Percentiles rank a stretch among this genome's conserved stretches.
phyloP scores from a whole-genome alignment of 2,329 filamentous ascomycete species.

The Fusarium sp. region DNA sequence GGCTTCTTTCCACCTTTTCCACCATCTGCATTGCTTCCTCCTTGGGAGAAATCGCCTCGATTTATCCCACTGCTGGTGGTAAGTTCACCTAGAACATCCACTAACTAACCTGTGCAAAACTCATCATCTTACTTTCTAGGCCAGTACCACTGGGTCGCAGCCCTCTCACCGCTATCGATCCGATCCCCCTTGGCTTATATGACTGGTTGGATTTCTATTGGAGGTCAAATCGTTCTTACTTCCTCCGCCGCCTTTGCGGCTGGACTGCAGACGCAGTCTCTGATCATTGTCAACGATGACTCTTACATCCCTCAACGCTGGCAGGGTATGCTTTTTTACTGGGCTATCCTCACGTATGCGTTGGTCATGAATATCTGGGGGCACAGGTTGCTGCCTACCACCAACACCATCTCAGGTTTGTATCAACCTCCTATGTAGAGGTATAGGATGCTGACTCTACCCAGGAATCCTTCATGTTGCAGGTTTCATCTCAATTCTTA shows the following conservation, averaged over 20 bases:
- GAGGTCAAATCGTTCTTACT: conserved; percentile 58
- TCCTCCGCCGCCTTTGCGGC: conserved; percentile 59
- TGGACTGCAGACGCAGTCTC: conserved; percentile 55
- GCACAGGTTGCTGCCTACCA: conserved; percentile 48
- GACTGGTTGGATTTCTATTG: conserved; percentile 50
- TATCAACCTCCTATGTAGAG: background rate
- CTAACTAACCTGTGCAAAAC: background rate
- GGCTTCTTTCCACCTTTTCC: conserved; percentile 23
- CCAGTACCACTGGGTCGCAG: conserved; percentile 37
- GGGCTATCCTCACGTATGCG: conserved; percentile 53
- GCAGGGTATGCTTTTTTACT: conserved; percentile 60
- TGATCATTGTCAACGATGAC: conserved; percentile 55
- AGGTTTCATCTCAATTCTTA: conserved; percentile 42
- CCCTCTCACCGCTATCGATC: conserved; percentile 23
- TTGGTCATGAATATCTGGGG: conserved; percentile 56
- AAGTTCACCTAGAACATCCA: background rate
- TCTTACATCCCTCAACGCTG: conserved; percentile 54
- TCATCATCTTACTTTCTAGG: background rate
- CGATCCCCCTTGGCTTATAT: conserved; percentile 9
- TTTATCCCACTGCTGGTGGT: conserved; percentile 36
- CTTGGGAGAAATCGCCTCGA: conserved; percentile 32
- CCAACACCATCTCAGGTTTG: conserved; percentile 44
- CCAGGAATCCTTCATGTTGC: conserved; percentile 41
- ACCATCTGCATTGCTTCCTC: conserved; percentile 30
- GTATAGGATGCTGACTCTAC: background rate